phyloP scores from a whole-genome alignment of 2,329 filamentous ascomycete species.

The Pezicula rhizophila region DNA sequence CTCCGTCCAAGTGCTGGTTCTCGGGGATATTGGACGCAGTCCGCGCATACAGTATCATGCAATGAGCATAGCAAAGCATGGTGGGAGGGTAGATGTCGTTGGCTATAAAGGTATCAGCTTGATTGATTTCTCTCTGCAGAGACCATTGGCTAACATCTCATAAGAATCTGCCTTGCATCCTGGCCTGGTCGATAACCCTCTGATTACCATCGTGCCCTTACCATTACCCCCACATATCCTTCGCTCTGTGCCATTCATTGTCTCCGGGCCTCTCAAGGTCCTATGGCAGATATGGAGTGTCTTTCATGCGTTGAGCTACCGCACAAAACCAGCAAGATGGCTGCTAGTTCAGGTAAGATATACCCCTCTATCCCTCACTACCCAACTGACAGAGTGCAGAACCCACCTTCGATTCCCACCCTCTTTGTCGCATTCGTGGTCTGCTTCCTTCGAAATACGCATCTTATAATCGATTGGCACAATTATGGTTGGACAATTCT shows the following conservation, averaged over 20 bases:
- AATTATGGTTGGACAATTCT: conserved; percentile 97
- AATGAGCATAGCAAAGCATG: conserved; percentile 79
- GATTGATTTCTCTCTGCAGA: conserved; percentile 2
- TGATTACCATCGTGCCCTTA: conserved; percentile 67
- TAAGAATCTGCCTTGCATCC: conserved; percentile 76
- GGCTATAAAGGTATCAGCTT: conserved; percentile 67
- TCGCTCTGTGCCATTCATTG: conserved; percentile 66
- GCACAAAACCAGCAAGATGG: conserved; percentile 70
- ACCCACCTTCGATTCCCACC: conserved; percentile 91
- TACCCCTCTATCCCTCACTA: conserved; percentile 31
- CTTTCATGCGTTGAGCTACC: conserved; percentile 66
- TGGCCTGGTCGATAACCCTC: conserved; percentile 61
- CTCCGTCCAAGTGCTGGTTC: conserved; percentile 75
- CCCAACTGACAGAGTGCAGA: conserved; percentile 44
- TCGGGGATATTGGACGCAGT: conserved; percentile 92
- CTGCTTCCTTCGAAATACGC: conserved; percentile 71
- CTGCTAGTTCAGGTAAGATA: conserved; percentile 63
- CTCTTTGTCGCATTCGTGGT: conserved; percentile 69
- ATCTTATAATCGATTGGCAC: conserved; percentile 93
- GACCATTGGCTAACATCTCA: conserved; percentile 4
- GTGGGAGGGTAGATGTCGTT: conserved; percentile 74
- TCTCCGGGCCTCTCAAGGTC: conserved; percentile 79
- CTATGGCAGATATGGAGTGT: conserved; percentile 73
- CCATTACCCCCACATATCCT: conserved; percentile 60
- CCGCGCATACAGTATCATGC: conserved; percentile 99